Conservation (phyloP, 495 filamentous ascomycete genomes). For the Penicillium lividum region DNA sequence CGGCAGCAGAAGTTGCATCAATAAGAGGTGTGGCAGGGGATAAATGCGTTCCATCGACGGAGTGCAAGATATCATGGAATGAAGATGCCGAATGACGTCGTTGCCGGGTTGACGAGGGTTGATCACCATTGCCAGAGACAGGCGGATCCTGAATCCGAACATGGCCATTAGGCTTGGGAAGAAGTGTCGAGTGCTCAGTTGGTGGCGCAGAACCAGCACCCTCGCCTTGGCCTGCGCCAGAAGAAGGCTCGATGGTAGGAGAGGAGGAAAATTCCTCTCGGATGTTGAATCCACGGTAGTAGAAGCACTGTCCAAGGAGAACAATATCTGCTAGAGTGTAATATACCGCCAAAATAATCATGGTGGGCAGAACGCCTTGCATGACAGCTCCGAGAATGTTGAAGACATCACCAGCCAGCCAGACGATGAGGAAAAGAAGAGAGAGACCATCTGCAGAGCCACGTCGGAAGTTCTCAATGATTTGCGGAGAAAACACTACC, state of each 20-base stretch:
- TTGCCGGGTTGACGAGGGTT: slow-evolving; percentile 15
- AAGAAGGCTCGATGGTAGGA: slow-evolving; percentile 17
- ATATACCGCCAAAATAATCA: slow-evolving; percentile 94
- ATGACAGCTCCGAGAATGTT: slow-evolving; percentile 90
- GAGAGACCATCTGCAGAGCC: slow-evolving; percentile 86
- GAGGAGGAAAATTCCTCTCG: slow-evolving; percentile 49
- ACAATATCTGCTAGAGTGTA: slow-evolving; percentile 94
- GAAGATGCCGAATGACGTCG: slow-evolving; percentile 37
- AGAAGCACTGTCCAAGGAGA: slow-evolving; percentile 85
- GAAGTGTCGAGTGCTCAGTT: slow-evolving; percentile 37
- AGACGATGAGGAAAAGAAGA: slow-evolving; percentile 84
- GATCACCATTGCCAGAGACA: slow-evolving; percentile 7
- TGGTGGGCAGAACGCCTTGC: slow-evolving; percentile 94
- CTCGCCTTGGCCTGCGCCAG: slow-evolving; percentile 15
- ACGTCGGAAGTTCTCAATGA: slow-evolving; percentile 90
- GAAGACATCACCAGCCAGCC: slow-evolving; percentile 93
- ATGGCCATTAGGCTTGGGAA: slow-evolving; percentile 29
- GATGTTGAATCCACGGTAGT: slow-evolving; percentile 83
- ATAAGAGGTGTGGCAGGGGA: slow-evolving; percentile 77
- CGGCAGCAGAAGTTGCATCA: slow-evolving; percentile 24
- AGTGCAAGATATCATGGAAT: slow-evolving; percentile 34
- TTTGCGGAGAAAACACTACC: slow-evolving; percentile 95
- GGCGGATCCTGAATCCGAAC: slow-evolving; percentile 14
- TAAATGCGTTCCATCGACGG: slow-evolving; percentile 65
- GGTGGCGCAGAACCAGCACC: slow-evolving; percentile 20